These are phyloP conservation scores for Moesziomyces aphidis DNA, from an alignment of 1,284 basidiomycete species.

Conservation along the genomic window DNA sequence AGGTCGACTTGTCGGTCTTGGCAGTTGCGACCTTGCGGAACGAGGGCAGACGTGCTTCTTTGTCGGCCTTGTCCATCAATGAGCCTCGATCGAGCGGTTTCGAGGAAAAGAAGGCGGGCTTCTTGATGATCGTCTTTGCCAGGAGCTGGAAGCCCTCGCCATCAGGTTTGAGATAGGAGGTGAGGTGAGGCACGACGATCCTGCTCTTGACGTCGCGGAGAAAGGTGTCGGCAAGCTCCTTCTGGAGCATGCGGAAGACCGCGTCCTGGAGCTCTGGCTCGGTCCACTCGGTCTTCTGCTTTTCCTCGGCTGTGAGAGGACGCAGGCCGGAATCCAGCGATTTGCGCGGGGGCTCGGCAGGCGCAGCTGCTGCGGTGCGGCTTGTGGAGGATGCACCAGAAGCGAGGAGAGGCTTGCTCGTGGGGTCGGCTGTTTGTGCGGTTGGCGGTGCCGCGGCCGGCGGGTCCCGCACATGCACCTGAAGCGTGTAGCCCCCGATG, in stretches of 20 bases:
- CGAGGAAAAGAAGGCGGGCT: conserved; percentile 1
- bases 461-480: conserved; percentile 38
- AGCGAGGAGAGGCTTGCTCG: background rate
- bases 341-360: conserved; percentile 5
- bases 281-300: conserved; percentile 72
- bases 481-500: conserved; percentile 43
- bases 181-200: conserved; percentile 74
- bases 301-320: conserved; percentile 30
- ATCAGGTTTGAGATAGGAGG: conserved; percentile 72
- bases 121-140: conserved; percentile 25
- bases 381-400: background rate
- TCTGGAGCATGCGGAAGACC: conserved; percentile 75
- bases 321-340: conserved; percentile 29
- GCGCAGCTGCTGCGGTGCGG: background rate
- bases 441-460: conserved; percentile 2
- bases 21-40: conserved; percentile 38
- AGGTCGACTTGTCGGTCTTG: conserved; percentile 11
- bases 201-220: conserved; percentile 79
- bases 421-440: background rate
- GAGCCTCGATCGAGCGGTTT: conserved; percentile 1
- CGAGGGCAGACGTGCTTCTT: conserved; percentile 38
- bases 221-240: conserved; percentile 75
- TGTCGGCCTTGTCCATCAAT: background rate
- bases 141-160: conserved; percentile 68
- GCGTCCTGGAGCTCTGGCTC: conserved; percentile 75